Evolutionary conservation across 495 filamentous ascomycete species (phyloP).

Genomic region (Penicillium nucicola): DNA sequence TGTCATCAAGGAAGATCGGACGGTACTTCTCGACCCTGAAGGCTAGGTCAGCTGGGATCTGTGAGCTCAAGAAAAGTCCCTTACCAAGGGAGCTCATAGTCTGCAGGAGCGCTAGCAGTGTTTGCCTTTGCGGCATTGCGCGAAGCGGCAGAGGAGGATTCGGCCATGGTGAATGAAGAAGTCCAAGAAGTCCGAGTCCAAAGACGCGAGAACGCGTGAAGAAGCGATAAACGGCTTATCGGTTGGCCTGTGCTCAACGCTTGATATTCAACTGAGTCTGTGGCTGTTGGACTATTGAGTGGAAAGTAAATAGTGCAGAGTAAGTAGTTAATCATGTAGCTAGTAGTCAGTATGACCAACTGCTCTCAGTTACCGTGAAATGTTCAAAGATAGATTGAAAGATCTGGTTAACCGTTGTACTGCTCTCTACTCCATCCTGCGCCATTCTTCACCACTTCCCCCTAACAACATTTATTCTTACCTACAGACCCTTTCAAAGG

Average conservation of each 20-base stretch:
- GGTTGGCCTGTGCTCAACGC: constrained; percentile 6
- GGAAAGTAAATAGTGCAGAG: no score
- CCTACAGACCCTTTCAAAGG: background rate
- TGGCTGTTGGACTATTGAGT: background rate
- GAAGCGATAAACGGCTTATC: constrained; percentile 18
- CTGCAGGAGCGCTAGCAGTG: constrained; percentile 55
- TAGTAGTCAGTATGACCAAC: background rate
- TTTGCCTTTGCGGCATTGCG: constrained; percentile 65
- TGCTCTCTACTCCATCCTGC: constrained; percentile 2
- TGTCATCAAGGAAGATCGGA: constrained; percentile 88
- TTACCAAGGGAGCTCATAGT: constrained; percentile 92
- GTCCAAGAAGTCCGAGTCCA: constrained; percentile 4
- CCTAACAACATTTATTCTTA: constrained; percentile 3
- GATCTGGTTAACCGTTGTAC: background rate
- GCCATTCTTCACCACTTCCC: background rate
- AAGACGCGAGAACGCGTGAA: constrained; percentile 32
- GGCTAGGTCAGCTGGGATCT: constrained; percentile 10
- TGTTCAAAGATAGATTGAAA: no score
- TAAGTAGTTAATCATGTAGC: no score
- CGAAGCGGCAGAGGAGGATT: constrained; percentile 74
- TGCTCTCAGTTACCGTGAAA: background rate
- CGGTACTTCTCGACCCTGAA: constrained; percentile 97
- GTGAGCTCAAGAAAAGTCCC: constrained; percentile 14
- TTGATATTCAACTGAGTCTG: background rate
- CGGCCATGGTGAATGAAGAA: constrained; percentile 41